Percentiles rank a stretch among this genome's conserved stretches.
These are phyloP conservation scores for Plantago lanceolata DNA, from an alignment of 305 asterid genomes.

Conservation along the genomic window DNA sequence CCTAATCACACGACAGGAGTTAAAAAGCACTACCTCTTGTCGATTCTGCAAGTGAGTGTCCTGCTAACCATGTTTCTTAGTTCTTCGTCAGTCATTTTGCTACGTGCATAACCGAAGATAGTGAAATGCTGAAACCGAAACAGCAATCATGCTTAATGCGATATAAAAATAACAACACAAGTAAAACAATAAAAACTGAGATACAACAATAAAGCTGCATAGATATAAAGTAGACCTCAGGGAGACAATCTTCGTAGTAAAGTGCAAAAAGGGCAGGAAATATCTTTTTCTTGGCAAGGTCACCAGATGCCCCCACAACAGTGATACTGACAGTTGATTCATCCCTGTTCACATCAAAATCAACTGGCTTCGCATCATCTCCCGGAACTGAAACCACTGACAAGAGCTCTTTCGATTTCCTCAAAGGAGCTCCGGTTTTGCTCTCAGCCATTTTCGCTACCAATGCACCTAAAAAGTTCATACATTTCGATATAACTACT, in stretches of 20 bases:
- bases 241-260: conserved; percentile 83
- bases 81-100: conserved; percentile 93
- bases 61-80: conserved; percentile 80
- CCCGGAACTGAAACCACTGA: conserved; percentile 35
- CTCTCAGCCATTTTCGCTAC: conserved; percentile 32
- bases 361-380: conserved; percentile 25
- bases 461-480: conserved; percentile 42
- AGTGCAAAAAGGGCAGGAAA: conserved; percentile 98
- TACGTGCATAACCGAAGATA: conserved; percentile 89
- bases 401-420: conserved; percentile 40
- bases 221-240: conserved; percentile 54
- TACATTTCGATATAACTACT: conserved; percentile 9
- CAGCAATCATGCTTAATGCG: neutral
- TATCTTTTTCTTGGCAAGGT: conserved; percentile 96
- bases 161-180: neutral
- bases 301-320: conserved; percentile 97
- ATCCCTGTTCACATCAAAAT: conserved; percentile 25
- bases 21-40: conserved; percentile 51
- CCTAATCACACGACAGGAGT: neutral
- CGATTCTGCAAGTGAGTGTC: conserved; percentile 95
- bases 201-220: neutral
- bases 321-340: conserved; percentile 76
- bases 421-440: conserved; percentile 33
- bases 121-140: conserved; percentile 66
- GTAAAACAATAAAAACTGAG: neutral